These are phyloP conservation scores for Tulasnella sp. DNA, from an alignment of 768 basidiomycete genomes.

Conservation along the genomic window DNA sequence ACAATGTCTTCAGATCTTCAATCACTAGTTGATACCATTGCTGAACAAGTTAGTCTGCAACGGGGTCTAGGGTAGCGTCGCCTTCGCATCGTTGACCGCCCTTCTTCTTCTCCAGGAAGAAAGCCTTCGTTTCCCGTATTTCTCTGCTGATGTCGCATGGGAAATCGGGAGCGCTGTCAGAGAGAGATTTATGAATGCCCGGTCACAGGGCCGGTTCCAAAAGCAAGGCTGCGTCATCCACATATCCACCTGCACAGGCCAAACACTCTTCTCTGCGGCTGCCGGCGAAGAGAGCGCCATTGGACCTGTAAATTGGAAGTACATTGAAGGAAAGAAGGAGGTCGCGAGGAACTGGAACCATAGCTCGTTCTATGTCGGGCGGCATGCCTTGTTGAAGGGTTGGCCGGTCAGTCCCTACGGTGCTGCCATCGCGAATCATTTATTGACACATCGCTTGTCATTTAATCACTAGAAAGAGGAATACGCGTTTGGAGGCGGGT, in stretches of 20 bases:
- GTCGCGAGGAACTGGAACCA: slow-evolving; percentile 30
- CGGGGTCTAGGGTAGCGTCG: not conserved
- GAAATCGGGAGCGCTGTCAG: slow-evolving; percentile 30
- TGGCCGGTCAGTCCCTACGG: slow-evolving; percentile 12
- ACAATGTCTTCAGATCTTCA: slow-evolving; percentile 13
- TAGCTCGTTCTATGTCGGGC: slow-evolving; percentile 30
- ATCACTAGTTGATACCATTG: not conserved
- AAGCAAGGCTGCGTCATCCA: slow-evolving; percentile 31
- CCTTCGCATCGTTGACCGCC: not conserved
- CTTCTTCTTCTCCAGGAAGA: slow-evolving; percentile 25
- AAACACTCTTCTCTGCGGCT: slow-evolving; percentile 29
- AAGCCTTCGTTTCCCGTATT: slow-evolving; percentile 28
- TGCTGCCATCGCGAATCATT: not conserved
- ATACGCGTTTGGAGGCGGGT: slow-evolving; percentile 28
- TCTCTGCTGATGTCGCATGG: slow-evolving; percentile 30
- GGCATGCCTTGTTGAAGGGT: slow-evolving; percentile 24
- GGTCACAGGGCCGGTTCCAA: slow-evolving; percentile 2
- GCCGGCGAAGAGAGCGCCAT: slow-evolving; percentile 27
- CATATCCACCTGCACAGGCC: slow-evolving; percentile 31
- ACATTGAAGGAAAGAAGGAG: slow-evolving; percentile 32
- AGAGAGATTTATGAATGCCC: slow-evolving; percentile 25
- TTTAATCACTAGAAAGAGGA: slow-evolving; percentile 14
- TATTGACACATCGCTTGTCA: not conserved
- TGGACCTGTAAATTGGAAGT: slow-evolving; percentile 31
- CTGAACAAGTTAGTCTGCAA: slow-evolving; percentile 14